Evolutionary conservation across 768 basidiomycete species (phyloP), one percentile per base, ranked within the genome.

Genomic region (Boletus fagicola): DNA sequence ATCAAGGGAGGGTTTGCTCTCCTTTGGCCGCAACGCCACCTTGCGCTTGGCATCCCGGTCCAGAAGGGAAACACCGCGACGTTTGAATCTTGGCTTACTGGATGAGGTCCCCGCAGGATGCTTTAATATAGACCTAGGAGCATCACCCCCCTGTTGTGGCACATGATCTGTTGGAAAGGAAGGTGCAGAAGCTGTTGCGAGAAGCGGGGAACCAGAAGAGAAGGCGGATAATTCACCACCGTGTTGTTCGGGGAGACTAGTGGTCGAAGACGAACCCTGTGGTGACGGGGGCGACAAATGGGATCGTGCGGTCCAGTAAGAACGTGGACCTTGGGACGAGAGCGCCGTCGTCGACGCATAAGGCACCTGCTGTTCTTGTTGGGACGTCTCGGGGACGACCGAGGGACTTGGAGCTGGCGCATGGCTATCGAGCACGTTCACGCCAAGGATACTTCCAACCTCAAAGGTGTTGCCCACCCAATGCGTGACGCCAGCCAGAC

Each of bases 391-490:
- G 10, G 56, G 54, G 30, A 38, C 49, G 30, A 48, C 44, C 18
- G 49, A 22, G 4, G 60, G 48, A 24, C 30, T 18, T 28, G 51
- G 49, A 18, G 56, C 48, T 13, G 59, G 56, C 0, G 57, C 64
- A 15, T 62, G 62, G 44, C 26, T 39, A 49, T 79, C 74, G 49
- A 86, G 73, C 33, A 88, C 73, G 59, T 84, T 80, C 50, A 91
- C 78, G 12, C 89, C 91, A 38, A 92, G 75, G 58, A 93, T 79
- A n/a, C 79, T 79, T 3, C 91, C 91, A 38, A 93, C 77, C 64
- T 90, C 87, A 60, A 93, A 93, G 57, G 84, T 89, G 24, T 77
- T 78, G 28, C 91, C 89, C 30, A 88, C 79, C 88, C 88, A 92
- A 22, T 72, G 76, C 15, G 67, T 71, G 16, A 62, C 53, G n/a